These are phyloP conservation scores for Ganoderma lingzhi DNA, from an alignment of 1,284 basidiomycete genomes.

Conservation along the genomic window DNA sequence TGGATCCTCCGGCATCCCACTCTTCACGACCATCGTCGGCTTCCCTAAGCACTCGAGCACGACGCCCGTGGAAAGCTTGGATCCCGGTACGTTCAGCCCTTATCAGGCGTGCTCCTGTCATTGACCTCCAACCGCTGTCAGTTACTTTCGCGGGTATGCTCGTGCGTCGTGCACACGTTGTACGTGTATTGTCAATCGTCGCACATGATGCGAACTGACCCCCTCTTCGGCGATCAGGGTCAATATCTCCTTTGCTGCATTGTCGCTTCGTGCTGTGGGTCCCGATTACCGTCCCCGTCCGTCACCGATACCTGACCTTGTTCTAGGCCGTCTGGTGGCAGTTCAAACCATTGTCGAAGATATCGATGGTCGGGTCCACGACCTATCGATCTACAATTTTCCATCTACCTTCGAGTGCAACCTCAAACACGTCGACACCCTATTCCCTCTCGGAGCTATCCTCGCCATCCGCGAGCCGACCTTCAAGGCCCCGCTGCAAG, in stretches of 20 bases:
- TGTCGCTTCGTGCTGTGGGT: constrained; percentile 28
- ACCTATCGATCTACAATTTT: constrained; percentile 42
- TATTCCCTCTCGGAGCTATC: constrained; percentile 42
- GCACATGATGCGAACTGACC: background rate
- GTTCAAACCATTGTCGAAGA: constrained; percentile 40
- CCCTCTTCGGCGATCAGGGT: constrained; percentile 23
- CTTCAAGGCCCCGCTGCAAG: constrained; percentile 35
- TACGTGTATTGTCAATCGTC: constrained; percentile 4
- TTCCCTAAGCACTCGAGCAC: constrained; percentile 29
- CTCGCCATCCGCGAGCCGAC: constrained; percentile 46
- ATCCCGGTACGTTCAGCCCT: constrained; percentile 15
- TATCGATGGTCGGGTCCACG: constrained; percentile 35
- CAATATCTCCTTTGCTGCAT: constrained; percentile 33
- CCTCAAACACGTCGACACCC: constrained; percentile 34
- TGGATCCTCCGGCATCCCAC: constrained; percentile 13
- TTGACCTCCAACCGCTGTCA: background rate
- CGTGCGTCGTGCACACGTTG: constrained; percentile 18
- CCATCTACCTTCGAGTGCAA: constrained; percentile 33
- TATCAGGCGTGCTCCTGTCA: background rate
- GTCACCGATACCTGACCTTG: background rate
- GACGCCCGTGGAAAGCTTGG: constrained; percentile 16
- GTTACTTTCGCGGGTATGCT: constrained; percentile 27
- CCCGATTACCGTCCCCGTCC: no score
- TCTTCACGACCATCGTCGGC: constrained; percentile 27
- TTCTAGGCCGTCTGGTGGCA: constrained; percentile 25